phyloP scores from a whole-genome alignment of 768 basidiomycete genomes.

The Piloderma croceum region DNA sequence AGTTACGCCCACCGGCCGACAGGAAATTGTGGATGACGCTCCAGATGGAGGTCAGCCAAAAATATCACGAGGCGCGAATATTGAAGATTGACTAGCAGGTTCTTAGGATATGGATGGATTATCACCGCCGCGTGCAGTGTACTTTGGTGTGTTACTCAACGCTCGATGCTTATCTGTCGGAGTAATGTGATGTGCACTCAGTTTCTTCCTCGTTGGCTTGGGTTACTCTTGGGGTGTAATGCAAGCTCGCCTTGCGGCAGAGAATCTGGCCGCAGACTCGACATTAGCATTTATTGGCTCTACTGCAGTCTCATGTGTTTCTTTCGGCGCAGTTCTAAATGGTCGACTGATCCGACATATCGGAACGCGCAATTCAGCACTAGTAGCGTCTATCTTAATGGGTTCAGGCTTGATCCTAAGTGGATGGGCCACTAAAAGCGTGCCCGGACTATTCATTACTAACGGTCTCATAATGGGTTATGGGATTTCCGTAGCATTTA shows the following conservation, averaged over 20 bases:
- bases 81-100: too few relatives aligned
- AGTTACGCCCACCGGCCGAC: too few relatives aligned
- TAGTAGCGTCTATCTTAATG: conserved; percentile 24
- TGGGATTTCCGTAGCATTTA: conserved; percentile 21
- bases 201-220: conserved; percentile 21
- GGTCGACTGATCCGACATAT: conserved; percentile 25
- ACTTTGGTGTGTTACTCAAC: neutral
- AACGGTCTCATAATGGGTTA: conserved; percentile 25
- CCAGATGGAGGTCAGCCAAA: too few relatives aligned
- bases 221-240: conserved; percentile 27
- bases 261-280: conserved; percentile 19
- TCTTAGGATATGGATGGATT: neutral
- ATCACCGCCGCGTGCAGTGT: neutral
- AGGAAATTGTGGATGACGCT: too few relatives aligned
- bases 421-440: conserved; percentile 16
- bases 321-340: conserved; percentile 24
- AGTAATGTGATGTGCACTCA: conserved; percentile 4
- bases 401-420: conserved; percentile 24
- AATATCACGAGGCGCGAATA: too few relatives aligned
- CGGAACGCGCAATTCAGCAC: conserved; percentile 22
- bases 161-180: neutral
- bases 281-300: conserved; percentile 30
- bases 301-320: conserved; percentile 21
- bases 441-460: conserved; percentile 24
- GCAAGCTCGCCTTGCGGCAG: conserved; percentile 24